These are phyloP conservation scores for Exserohilum turcica DNA, from an alignment of 2,329 filamentous ascomycete species.

Conservation along the genomic window DNA sequence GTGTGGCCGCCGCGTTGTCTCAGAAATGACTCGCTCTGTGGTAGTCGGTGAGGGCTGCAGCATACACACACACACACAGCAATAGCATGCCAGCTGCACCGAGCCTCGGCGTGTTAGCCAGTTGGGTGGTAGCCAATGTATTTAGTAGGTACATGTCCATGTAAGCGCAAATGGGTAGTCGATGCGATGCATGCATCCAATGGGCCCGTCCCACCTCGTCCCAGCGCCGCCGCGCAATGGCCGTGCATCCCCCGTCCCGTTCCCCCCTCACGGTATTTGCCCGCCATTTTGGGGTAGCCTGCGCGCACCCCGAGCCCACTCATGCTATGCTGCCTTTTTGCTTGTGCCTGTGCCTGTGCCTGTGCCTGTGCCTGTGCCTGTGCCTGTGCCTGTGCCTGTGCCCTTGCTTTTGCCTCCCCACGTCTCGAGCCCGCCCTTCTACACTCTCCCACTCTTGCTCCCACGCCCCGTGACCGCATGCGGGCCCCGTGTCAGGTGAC, in stretches of 20 bases:
- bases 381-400: too few relatives aligned
- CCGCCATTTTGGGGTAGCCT: neutral
- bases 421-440: too few relatives aligned
- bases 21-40: slow-evolving; percentile 12
- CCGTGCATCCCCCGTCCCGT: slow-evolving; percentile 2
- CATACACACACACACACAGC: neutral
- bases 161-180: too few relatives aligned
- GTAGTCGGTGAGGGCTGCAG: neutral
- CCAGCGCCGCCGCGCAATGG: neutral
- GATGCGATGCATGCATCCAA: too few relatives aligned
- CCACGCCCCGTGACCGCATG: too few relatives aligned
- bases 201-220: neutral
- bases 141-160: too few relatives aligned
- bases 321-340: neutral
- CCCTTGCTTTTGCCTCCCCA: too few relatives aligned
- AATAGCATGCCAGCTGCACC: neutral
- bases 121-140: slow-evolving; percentile 1
- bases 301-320: too few relatives aligned
- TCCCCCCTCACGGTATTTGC: neutral
- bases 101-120: neutral
- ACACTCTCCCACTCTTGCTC: too few relatives aligned
- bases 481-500: too few relatives aligned
- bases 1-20: neutral
- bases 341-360: too few relatives aligned
- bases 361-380: too few relatives aligned